Base-by-base conservation (phyloP, 1,139 yeast species). In the Pichia sp. region DNA sequence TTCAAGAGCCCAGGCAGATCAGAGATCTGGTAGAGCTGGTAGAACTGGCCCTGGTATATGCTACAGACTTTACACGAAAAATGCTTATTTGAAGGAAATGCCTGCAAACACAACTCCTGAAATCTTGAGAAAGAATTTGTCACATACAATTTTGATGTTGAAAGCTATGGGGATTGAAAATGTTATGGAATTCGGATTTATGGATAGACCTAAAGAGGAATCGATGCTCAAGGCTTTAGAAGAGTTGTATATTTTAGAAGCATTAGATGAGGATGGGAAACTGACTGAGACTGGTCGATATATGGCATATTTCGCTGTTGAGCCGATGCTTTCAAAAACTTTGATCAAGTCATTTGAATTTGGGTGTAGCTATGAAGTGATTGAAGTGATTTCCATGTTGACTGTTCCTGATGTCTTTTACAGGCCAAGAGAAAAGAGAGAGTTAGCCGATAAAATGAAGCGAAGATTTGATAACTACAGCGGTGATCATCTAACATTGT, bases 291-390 rank as follows among this genome's bases (percentile, higher is more conserved):
- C 87, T 34, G 99, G 99, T 0, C 74, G 83, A 51, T 78, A 81
- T 61, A 87, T 95, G 95, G 90, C 97, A 0, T 88, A 87, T 55
- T 90, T 92, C 67, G 99, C 99, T 0, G 90, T 93, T 90, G 97
- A 90, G 57, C 99, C 99, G 0, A 81, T 89, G 5, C 73, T 95
- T 58, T 87, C 98, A 2, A 89, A 89, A 64, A 85, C 95, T 0
- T 72, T 95, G 51, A 78, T 93, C 51, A 78, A 82, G 29, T 87
- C 97, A 0, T 84, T 85, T 6, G 87, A 86, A 29, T 80, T 80
- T 60, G 80, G 78, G 16, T 93, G 99, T 61, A 78, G 95, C 0
- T 92, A 87, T 52, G 99, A 93, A 63, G 80, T 92, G 51, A 72
- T 90, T 42, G 85, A 87, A 0, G 87, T 95, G 29, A 89, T 93